A percentile compares a stretch with the other conserved stretches of the same genome.
Evolutionary conservation across 2,329 filamentous ascomycete species (phyloP).

Genomic region (Botrytis hyacinthi): DNA sequence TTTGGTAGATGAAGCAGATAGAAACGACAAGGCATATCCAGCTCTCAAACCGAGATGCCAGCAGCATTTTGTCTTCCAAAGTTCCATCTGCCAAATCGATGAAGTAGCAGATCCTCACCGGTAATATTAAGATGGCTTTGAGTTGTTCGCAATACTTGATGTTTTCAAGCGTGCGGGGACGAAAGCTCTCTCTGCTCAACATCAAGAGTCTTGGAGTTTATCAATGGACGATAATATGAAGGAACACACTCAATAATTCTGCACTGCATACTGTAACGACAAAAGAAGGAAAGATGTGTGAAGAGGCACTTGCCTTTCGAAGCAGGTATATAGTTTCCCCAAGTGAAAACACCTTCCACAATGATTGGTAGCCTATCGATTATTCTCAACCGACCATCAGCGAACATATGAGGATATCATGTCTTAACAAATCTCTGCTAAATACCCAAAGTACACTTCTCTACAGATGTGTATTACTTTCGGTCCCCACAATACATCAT

Average conservation of each 20-base stretch:
- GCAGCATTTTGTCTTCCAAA: neutral
- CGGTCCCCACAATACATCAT: neutral
- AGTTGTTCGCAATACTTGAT: neutral
- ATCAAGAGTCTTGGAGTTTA: constrained; percentile 22
- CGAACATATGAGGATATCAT: neutral
- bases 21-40: neutral
- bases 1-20: neutral
- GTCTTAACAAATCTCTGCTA: neutral
- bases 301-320: neutral
- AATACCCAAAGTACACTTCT: neutral
- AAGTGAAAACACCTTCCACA: neutral
- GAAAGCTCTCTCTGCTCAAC: neutral
- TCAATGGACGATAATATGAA: neutral
- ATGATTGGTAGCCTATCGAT: no score
- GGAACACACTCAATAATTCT: constrained; percentile 12
- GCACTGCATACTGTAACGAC: neutral
- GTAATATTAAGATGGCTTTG: neutral
- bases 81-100: neutral
- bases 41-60: neutral
- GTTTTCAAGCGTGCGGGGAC: neutral
- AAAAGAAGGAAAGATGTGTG: neutral
- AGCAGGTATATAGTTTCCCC: neutral
- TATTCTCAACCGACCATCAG: no score
- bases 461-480: neutral
- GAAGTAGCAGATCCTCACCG: neutral